A percentile compares a stretch with the other conserved stretches of the same genome.
Conservation (phyloP, 306 rosid species). For the Albizia julibrissin region DNA sequence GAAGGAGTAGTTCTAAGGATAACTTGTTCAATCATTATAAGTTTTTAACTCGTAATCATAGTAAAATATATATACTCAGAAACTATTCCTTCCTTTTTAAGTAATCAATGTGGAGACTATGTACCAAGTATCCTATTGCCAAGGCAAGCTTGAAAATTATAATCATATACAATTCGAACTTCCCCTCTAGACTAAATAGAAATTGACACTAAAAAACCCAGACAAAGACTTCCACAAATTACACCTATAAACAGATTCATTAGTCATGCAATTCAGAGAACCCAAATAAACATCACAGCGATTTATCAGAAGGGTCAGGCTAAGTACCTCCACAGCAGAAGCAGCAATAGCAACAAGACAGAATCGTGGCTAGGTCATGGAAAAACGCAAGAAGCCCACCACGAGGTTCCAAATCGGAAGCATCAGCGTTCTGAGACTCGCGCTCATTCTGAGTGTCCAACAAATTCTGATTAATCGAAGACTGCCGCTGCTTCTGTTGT, state of each 20-base stretch:
- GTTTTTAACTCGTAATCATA: background rate
- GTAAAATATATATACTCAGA: background rate
- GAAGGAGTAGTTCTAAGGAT: background rate
- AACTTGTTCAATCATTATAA: background rate
- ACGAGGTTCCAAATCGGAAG: slow-evolving; percentile 15
- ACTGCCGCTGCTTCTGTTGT: background rate
- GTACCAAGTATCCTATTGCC: background rate
- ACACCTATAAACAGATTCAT: background rate
- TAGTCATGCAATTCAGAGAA: slow-evolving; percentile 11
- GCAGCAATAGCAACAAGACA: slow-evolving; percentile 56
- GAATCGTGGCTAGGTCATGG: slow-evolving; percentile 34
- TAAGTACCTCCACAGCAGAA: slow-evolving; percentile 53
- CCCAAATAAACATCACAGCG: slow-evolving; percentile 8
- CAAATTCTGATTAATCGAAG: slow-evolving; percentile 32
- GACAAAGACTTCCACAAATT: background rate
- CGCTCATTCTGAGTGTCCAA: slow-evolving; percentile 10
- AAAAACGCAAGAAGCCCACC: slow-evolving; percentile 14
- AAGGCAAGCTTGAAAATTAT: background rate
- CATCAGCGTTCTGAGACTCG: background rate
- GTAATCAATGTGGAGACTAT: background rate
- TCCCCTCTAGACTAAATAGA: background rate
- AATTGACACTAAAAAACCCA: background rate
- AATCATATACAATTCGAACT: background rate
- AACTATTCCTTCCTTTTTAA: background rate
- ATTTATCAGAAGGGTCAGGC: background rate